These are phyloP conservation scores for Amyloporia xantha DNA, from an alignment of 768 basidiomycete genomes.

Conservation along the genomic window DNA sequence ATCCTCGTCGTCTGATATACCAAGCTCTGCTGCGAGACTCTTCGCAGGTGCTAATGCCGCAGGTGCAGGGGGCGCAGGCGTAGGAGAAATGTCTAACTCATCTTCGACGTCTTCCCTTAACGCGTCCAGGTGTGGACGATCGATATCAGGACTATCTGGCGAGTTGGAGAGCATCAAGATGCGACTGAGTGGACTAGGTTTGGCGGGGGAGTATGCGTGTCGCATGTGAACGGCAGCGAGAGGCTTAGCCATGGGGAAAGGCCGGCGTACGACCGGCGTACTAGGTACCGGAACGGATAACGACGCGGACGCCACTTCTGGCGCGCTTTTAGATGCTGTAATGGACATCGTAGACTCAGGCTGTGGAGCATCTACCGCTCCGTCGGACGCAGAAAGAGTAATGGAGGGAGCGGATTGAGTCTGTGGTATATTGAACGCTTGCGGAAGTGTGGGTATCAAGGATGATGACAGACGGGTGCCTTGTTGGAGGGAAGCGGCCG, in stretches of 20 bases:
- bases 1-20: slow-evolving; percentile 20
- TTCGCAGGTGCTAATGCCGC: slow-evolving; percentile 10
- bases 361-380: not conserved
- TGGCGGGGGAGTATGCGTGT: slow-evolving; percentile 77
- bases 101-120: slow-evolving; percentile 16
- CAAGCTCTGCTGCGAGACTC: slow-evolving; percentile 37
- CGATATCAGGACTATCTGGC: slow-evolving; percentile 17
- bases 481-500: slow-evolving; percentile 48
- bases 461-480: slow-evolving; percentile 30
- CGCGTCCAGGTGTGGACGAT: slow-evolving; percentile 11
- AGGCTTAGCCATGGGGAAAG: slow-evolving; percentile 70
- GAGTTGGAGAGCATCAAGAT: slow-evolving; percentile 69
- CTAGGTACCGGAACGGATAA: slow-evolving; percentile 15
- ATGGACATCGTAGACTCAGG: not conserved
- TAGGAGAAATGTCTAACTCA: slow-evolving; percentile 12
- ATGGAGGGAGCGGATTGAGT: not conserved
- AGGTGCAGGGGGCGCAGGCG: slow-evolving; percentile 9
- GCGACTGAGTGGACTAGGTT: slow-evolving; percentile 74
- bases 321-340: not conserved
- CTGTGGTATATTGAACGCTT: slow-evolving; percentile 14
- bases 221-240: slow-evolving; percentile 54
- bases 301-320: not conserved
- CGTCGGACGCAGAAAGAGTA: not conserved
- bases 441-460: slow-evolving; percentile 16
- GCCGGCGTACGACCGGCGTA: slow-evolving; percentile 30